Evolutionary conservation across 163 green algal species (phyloP), one percentile per base, ranked within the genome.

Genomic region (Trebouxiophyceae sp.): DNA sequence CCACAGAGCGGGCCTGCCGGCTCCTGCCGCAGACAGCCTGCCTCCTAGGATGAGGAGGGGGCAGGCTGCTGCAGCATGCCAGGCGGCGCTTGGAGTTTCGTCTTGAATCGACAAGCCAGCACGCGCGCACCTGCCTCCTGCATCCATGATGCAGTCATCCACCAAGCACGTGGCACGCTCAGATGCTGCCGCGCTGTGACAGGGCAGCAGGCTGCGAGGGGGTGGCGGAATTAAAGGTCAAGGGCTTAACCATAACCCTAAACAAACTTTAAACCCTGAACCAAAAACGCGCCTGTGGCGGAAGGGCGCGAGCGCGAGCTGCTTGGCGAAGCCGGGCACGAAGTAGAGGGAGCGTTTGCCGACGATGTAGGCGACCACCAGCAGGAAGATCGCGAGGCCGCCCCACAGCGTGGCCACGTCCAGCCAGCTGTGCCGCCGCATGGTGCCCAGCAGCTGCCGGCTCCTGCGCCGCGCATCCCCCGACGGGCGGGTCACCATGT

Each of bases 351-450:
- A 29, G 3, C 80, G 73, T 62, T 84, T 84, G 6, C 75, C 58
- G 19, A 74, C 30, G 27, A 87, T 73, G 66, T 85, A 85, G 23
- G 62, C 45, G 3, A 73, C 76, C 5, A 75, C 67, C 8, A 75
- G 27, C 16, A 60, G 26, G 61, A 87, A 87, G 0, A 85, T 4
- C 12, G 65, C 30, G 2, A 81, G 31, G 32, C 78, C 78, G 8
- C 60, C 58, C 64, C 67, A 81, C 62, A 87, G 74, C 39, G 85
- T 77, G 28, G 88, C 59, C 8, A 63, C 79, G 57, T 84, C 76
- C 62, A 86, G 78, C 28, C 77, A 46, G 26, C 66, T 61, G 31
- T 74, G 33, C n/a, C 69, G 56, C 54, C 78, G 60, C 33, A 86
- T 71, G 26, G 69, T 66, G 45, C 64, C 27, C 66, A 86, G 72